Evolutionary conservation across 176 grass and related monocot species (phyloP), one percentile per base, ranked within the genome.

Genomic region (Hordeum marinum): DNA sequence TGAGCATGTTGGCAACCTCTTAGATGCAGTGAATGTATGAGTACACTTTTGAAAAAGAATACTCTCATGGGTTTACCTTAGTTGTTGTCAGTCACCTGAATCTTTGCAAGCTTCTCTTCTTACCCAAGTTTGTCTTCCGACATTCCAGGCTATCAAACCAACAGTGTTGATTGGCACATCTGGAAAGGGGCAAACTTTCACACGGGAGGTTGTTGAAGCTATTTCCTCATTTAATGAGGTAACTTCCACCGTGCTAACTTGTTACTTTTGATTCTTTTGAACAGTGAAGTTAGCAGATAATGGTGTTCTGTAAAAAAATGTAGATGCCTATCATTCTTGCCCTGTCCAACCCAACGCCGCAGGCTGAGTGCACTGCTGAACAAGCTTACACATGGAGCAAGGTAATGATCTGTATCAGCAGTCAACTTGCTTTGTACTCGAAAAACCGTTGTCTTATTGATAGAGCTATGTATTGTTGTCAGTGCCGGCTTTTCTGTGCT

Each of bases 311-410:
- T 46, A 69, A 46, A 42, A 77, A 43, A 78, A 68, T 39, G 20
- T 72, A 95, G 96, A 95, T 86, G 68, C 96, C 91, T 41, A 40
- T 95, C 62, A 98, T 95, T 90, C 89, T 98, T 74, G 83, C 96
- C 26, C 75, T 98, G 50, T 98, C 96, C 55, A 98, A 98, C 46
- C 96, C 93, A 11, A 98, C 93, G 0, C 90, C 93, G 2, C 91
- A 98, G 68, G 91, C 93, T 21, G 93, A 98, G 50, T 98, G 96
- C 74, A 98, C 89, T 41, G 93, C 96, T 54, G 93, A 95, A 82
- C 93, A 95, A 94, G 96, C 96, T 72, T 95, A 98, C 72, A 92
- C 96, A 81, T 98, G 96, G 96, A 95, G 89, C 83, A 94, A 98
- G 96, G 96, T 91, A 90, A 92, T 82, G 2, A 27, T 88, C 80